Evolutionary conservation across 75 land plant species (phyloP).

Genomic region (Selaginella moellendorffii): DNA sequence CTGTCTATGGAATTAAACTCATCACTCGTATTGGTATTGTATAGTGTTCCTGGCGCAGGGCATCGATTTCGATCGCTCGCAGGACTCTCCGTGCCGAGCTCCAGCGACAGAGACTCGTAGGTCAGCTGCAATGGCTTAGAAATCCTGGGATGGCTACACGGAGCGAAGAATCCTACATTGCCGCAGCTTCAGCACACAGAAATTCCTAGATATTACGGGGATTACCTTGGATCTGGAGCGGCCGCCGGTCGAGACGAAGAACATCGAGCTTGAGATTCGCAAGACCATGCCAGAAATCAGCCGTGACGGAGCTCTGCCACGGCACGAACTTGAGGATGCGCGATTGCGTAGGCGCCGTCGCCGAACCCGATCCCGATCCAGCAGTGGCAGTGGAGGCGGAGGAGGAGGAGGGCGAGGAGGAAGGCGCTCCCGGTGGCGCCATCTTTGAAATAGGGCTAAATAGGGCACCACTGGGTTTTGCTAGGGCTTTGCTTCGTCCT

Average conservation of each 20-base stretch:
- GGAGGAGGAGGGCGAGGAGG: too few species aligned
- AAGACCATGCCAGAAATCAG: slow-evolving; percentile 77
- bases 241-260: slow-evolving; percentile 53
- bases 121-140: slow-evolving; percentile 61
- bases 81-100: slow-evolving; percentile 18
- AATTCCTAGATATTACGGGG: neutral
- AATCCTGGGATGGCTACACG: slow-evolving; percentile 51
- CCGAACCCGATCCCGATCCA: too few species aligned
- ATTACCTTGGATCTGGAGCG: slow-evolving; percentile 32
- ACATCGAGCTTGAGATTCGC: slow-evolving; percentile 74
- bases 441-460: too few species aligned
- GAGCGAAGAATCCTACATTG: slow-evolving; percentile 73
- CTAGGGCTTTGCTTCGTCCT: too few species aligned
- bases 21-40: slow-evolving; percentile 81
- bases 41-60: slow-evolving; percentile 64
- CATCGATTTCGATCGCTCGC: slow-evolving; percentile 63
- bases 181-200: neutral
- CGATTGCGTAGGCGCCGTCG: neutral
- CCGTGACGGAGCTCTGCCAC: slow-evolving; percentile 64
- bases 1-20: slow-evolving; percentile 59
- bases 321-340: slow-evolving; percentile 39
- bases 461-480: too few species aligned
- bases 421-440: slow-evolving; percentile 2
- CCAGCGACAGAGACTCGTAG: slow-evolving; percentile 59
- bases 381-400: too few species aligned